Percentiles rank a stretch among this genome's conserved stretches.
Evolutionary conservation across 192 early-diverging fungal genomes (phyloP).

Genomic region (Pilobolus umbonatus): DNA sequence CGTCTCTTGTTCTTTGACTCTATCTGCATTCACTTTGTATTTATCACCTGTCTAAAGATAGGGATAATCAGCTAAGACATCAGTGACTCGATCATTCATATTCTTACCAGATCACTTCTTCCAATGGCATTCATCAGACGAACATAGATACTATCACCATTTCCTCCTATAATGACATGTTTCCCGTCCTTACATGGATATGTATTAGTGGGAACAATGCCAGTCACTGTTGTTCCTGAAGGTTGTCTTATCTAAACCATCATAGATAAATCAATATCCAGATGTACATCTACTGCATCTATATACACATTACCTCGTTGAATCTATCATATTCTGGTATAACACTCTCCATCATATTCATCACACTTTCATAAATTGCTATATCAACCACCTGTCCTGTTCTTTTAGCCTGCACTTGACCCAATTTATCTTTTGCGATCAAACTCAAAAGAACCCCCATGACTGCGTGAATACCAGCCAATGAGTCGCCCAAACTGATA

Average conservation of each 20-base stretch:
- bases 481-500: conserved; percentile 45
- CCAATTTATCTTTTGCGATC: conserved; percentile 33
- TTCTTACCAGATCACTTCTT: conserved; percentile 35
- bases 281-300: background rate
- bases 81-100: background rate
- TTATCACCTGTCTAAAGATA: conserved; percentile 25
- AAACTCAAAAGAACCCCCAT: conserved; percentile 37
- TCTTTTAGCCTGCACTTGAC: background rate
- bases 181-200: conserved; percentile 43
- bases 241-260: conserved; percentile 37
- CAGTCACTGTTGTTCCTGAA: conserved; percentile 48
- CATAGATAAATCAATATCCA: background rate
- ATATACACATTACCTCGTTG: conserved; percentile 25
- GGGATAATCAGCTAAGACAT: background rate
- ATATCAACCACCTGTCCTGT: conserved; percentile 48
- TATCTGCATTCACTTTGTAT: conserved; percentile 40
- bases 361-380: conserved; percentile 44
- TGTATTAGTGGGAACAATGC: conserved; percentile 46
- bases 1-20: conserved; percentile 34
- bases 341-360: conserved; percentile 48
- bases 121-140: conserved; percentile 40
- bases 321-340: conserved; percentile 47
- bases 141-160: conserved; percentile 46
- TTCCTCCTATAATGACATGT: conserved; percentile 49
- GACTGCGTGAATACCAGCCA: conserved; percentile 46